Conservation (phyloP, 352 stramenopile genomes). For the Thraustotheca clavata region DNA sequence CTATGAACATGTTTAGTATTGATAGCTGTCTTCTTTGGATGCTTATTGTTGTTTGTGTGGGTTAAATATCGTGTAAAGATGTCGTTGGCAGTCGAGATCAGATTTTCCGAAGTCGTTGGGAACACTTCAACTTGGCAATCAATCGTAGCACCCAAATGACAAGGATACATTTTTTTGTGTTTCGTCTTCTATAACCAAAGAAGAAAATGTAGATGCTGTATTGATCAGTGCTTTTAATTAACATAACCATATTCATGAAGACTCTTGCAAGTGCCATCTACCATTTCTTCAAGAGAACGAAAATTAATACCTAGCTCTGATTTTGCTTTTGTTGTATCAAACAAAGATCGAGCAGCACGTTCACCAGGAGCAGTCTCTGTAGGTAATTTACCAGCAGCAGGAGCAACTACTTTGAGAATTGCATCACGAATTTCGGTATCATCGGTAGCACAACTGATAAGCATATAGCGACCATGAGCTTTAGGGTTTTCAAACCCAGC, state of each 20-base stretch:
- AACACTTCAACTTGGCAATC: no score
- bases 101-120: no score
- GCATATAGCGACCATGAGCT: slow-evolving; percentile 8
- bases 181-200: no score
- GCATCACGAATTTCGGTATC: slow-evolving; percentile 79
- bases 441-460: slow-evolving; percentile 50
- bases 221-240: no score
- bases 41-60: no score
- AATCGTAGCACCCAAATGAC: no score
- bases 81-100: no score
- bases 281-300: background rate
- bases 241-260: slow-evolving; percentile 9
- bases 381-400: background rate
- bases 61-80: no score
- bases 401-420: background rate
- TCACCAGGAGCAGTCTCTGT: background rate
- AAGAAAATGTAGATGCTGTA: no score
- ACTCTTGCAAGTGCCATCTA: background rate
- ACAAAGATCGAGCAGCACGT: background rate
- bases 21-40: no score
- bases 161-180: no score
- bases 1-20: no score
- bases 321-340: slow-evolving; percentile 6
- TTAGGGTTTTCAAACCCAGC: slow-evolving; percentile 4
- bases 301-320: slow-evolving; percentile 18